Evolutionary conservation across 2,329 filamentous ascomycete genomes (phyloP).

Genomic region (Phialemonium atrogriseum): DNA sequence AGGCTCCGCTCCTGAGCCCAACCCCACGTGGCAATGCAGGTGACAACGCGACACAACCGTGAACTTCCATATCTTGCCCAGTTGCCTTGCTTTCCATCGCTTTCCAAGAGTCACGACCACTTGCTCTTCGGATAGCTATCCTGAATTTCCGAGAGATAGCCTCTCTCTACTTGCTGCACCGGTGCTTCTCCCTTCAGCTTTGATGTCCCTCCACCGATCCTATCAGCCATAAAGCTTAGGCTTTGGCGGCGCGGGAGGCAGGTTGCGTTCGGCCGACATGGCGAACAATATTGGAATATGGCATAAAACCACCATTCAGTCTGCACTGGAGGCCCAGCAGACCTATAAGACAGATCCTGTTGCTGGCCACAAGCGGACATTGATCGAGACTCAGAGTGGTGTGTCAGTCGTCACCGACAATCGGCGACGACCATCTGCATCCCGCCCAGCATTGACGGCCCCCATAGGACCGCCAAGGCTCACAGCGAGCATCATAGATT

Average conservation of each 20-base stretch:
- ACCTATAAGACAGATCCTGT: conserved; percentile 9
- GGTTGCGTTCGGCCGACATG: background rate
- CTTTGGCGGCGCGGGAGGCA: no score
- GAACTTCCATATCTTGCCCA: no score
- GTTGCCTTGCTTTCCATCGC: no score
- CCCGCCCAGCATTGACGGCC: conserved; percentile 5
- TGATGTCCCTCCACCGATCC: no score
- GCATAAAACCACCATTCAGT: conserved; percentile 17
- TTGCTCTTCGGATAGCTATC: no score
- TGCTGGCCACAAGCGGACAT: conserved; percentile 16
- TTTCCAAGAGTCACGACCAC: no score
- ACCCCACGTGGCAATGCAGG: background rate
- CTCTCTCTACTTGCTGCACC: no score
- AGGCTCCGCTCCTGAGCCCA: background rate
- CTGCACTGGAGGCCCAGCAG: conserved; percentile 9
- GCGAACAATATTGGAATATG: conserved; percentile 8
- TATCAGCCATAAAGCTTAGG: no score
- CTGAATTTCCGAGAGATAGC: no score
- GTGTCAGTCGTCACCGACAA: conserved; percentile 1
- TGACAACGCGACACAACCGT: conserved; percentile 2
- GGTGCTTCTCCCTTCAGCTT: no score
- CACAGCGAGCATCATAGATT: conserved; percentile 14
- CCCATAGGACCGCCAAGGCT: conserved; percentile 11
- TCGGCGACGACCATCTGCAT: conserved; percentile 1
- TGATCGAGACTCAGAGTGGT: conserved; percentile 8